phyloP scores from a whole-genome alignment of 2,329 filamentous ascomycete genomes.

The Cytospora schulzeri region DNA sequence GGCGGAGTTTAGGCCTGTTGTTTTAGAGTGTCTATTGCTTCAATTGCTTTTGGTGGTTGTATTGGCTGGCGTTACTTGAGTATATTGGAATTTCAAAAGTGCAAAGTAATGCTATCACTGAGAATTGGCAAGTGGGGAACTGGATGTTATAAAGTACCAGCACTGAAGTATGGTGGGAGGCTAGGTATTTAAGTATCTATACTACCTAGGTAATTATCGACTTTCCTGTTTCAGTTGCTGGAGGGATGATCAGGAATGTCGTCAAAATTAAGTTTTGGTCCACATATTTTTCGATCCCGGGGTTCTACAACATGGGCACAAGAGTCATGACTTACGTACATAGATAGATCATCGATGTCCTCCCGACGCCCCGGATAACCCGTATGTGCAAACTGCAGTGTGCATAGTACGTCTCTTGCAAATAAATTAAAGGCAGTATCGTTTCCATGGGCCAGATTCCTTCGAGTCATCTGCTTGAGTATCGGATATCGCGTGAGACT shows the following conservation, averaged over 20 bases:
- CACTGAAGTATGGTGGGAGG: no score
- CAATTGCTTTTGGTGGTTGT: no score
- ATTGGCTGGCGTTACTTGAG: background rate
- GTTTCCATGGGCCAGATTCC: no score
- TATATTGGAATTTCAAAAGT: background rate
- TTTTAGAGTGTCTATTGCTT: background rate
- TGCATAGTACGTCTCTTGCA: no score
- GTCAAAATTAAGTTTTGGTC: conserved; percentile 15
- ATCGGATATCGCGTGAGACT: no score
- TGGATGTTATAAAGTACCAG: no score
- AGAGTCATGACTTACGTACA: conserved; percentile 21
- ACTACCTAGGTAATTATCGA: background rate
- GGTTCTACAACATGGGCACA: background rate
- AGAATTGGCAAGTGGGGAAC: no score
- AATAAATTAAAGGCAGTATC: no score
- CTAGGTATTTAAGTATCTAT: no score
- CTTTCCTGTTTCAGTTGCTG: background rate
- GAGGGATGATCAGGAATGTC: conserved; percentile 7
- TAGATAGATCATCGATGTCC: background rate
- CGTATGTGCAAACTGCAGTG: no score
- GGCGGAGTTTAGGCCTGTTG: background rate
- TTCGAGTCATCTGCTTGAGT: no score
- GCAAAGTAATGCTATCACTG: background rate
- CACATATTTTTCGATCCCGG: background rate
- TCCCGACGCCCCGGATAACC: no score